phyloP scores from a whole-genome alignment of 2,329 filamentous ascomycete species.

The Samsoniella hepiali region DNA sequence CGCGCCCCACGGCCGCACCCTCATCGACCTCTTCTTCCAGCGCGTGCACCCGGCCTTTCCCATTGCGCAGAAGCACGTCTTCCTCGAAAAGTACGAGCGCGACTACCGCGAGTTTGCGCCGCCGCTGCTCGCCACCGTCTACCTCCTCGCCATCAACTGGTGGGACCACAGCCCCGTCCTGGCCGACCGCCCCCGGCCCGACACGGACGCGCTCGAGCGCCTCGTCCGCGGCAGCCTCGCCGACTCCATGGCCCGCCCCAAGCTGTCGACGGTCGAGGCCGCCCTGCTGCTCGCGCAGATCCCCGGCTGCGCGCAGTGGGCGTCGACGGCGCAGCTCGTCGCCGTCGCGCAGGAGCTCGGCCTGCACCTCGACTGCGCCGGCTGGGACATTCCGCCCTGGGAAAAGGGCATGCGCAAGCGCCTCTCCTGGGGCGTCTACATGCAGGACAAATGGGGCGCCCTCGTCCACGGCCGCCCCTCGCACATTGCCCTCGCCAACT shows the following conservation, averaged over 20 bases:
- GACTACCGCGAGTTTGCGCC: constrained; percentile 73
- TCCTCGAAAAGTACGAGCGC: constrained; percentile 72
- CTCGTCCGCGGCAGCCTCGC: constrained; percentile 70
- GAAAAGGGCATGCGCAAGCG: constrained; percentile 81
- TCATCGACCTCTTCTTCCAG: constrained; percentile 79
- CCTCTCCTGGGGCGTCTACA: constrained; percentile 86
- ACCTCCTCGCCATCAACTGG: constrained; percentile 84
- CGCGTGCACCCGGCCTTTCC: constrained; percentile 79
- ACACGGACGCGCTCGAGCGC: constrained; percentile 69
- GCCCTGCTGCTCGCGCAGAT: constrained; percentile 72
- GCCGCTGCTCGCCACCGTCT: constrained; percentile 73
- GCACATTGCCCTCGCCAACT: constrained; percentile 66
- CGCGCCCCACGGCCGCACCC: constrained; percentile 68
- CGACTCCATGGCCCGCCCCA: constrained; percentile 76
- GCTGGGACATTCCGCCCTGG: constrained; percentile 86
- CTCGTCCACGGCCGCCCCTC: constrained; percentile 82
- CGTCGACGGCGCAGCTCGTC: constrained; percentile 80
- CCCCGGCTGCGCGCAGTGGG: constrained; percentile 76
- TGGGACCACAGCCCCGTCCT: constrained; percentile 73
- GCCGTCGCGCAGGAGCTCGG: constrained; percentile 85
- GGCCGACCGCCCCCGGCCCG: constrained; percentile 61
- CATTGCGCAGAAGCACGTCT: constrained; percentile 77
- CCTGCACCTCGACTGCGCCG: constrained; percentile 80
- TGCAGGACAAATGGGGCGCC: constrained; percentile 91
- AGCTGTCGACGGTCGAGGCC: constrained; percentile 76